Percentiles rank a stretch among this genome's conserved stretches.
These are phyloP conservation scores for Lepidium didymum DNA, from an alignment of 345 rosid genomes.

Conservation along the genomic window DNA sequence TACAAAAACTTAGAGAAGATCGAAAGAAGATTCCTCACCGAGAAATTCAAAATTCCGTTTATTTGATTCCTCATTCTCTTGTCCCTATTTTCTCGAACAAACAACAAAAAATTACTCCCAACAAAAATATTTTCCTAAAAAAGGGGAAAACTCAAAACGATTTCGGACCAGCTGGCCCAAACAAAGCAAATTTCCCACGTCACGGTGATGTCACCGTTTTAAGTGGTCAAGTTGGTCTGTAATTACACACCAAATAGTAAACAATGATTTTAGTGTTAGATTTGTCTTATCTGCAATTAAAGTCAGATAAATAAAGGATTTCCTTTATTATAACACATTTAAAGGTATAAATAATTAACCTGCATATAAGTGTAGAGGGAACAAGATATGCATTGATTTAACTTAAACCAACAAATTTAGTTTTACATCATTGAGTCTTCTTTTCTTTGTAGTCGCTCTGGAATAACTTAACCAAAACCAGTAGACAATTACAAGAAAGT, in stretches of 20 bases:
- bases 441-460: neutral
- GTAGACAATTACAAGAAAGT: too few relatives aligned
- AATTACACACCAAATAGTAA: neutral
- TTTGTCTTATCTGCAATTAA: neutral
- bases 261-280: neutral
- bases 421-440: neutral
- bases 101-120: neutral
- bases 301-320: too few relatives aligned
- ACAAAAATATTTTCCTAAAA: neutral
- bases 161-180: slow-evolving; percentile 12
- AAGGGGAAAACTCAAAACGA: neutral
- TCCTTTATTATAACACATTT: too few relatives aligned
- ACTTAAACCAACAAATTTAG: neutral
- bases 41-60: slow-evolving; percentile 21
- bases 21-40: slow-evolving; percentile 6
- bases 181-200: slow-evolving; percentile 13
- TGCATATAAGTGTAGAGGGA: too few relatives aligned
- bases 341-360: too few relatives aligned
- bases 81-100: slow-evolving; percentile 9
- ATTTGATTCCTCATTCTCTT: neutral
- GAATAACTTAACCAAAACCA: neutral
- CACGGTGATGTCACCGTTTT: slow-evolving; percentile 12
- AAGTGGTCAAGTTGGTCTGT: neutral
- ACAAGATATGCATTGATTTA: too few relatives aligned
- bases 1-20: neutral